Evolutionary conservation across 78 protist species (phyloP), one percentile per base, ranked within the genome.

Genomic region (Chrysochromulina tobinii): DNA sequence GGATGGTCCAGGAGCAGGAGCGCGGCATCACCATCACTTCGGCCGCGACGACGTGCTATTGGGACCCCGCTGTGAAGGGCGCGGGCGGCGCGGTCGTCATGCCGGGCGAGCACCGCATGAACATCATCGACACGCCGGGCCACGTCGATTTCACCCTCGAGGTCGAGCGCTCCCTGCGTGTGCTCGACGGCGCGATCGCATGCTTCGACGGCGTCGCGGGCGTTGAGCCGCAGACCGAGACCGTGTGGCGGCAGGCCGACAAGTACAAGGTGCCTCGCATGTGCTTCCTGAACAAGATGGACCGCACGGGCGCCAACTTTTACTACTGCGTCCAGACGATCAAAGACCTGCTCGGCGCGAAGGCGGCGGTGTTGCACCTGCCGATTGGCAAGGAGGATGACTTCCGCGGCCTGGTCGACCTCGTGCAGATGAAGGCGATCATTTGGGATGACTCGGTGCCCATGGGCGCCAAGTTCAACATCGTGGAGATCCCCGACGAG

Each of bases 61-160:
- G 99, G 99, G 83, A 92, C 17, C 67, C 67, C 15, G 11, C 67
- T 15, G 67, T 61, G 25, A 61, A 61, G 67, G 67, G 67, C 15
- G 67, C 11, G 67, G 11, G 67, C 67, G 67, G 67, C 67, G 15
- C 11, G 25, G 67, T 61, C 67, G 67, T 15, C 67, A 61, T 17
- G 25, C 67, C 67, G 67, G 38, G 38, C 64, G 98, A 96, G 38
- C 48, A 69, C 51, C 95, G 92, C 64, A 93, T 97, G 94, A 98
- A 98, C 93, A 96, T 98, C 89, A 98, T 98, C 89, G 99, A 98
- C 92, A 98, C 99, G 23, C 99, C 99, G 27, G 96, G 96, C 61
- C 99, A 98, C 97, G 98, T 98, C 27, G 99, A 98, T 94, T 98
- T 98, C 94, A 98, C 99, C 53, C 93, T 98, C 17, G 99, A 98